Percentiles rank a stretch among this genome's conserved stretches.
phyloP scores from a whole-genome alignment of 768 basidiomycete species.

The Phanerochaete carnosa region DNA sequence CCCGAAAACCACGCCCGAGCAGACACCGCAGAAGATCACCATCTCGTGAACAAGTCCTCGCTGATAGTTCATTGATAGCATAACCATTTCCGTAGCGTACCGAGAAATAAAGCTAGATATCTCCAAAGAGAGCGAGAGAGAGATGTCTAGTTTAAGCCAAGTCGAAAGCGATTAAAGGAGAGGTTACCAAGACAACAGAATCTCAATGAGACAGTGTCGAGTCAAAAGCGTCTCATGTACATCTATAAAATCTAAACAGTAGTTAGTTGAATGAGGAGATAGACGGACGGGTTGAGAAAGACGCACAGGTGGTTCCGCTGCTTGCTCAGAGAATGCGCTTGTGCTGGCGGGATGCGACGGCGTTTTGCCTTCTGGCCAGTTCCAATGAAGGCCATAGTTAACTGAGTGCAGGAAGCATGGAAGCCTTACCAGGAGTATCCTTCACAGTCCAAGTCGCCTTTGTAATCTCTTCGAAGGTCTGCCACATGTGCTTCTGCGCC shows the following conservation, averaged over 20 bases:
- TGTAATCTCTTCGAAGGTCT: neutral
- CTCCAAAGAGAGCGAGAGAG: too few relatives aligned
- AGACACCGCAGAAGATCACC: constrained; percentile 20
- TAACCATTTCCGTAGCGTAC: too few relatives aligned
- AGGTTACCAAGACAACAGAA: too few relatives aligned
- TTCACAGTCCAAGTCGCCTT: neutral
- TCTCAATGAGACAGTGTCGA: too few relatives aligned
- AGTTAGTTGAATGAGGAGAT: neutral
- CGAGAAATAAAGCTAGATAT: neutral
- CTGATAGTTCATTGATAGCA: too few relatives aligned
- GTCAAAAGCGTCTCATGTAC: neutral
- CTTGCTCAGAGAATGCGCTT: neutral
- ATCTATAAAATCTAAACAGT: neutral
- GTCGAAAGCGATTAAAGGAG: too few relatives aligned
- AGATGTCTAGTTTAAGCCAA: too few relatives aligned
- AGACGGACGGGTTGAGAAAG: neutral
- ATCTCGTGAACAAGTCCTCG: constrained; percentile 10
- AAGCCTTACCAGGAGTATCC: neutral
- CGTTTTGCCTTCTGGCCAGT: neutral
- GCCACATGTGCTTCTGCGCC: neutral
- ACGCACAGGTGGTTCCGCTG: too few relatives aligned
- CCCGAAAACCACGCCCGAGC: constrained; percentile 22
- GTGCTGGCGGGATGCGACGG: too few relatives aligned
- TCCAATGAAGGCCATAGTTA: too few relatives aligned
- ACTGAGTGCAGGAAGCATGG: neutral